These are phyloP conservation scores for Xylariaceae sp. DNA, from an alignment of 2,329 filamentous ascomycete genomes.

Conservation along the genomic window DNA sequence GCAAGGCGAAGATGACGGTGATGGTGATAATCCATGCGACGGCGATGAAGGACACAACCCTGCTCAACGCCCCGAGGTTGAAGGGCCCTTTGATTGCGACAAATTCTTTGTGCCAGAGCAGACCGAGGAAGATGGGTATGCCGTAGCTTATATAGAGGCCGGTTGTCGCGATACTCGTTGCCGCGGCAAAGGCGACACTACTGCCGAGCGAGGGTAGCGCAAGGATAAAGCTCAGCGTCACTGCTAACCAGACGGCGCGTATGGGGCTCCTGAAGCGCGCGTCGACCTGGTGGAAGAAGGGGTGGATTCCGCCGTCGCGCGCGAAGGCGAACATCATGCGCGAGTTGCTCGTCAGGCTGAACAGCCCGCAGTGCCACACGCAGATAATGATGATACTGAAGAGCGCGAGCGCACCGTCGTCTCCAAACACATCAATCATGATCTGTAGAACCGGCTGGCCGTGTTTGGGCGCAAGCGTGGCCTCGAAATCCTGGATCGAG, in stretches of 20 bases:
- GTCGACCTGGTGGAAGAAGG: slow-evolving; percentile 53
- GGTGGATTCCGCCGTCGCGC: slow-evolving; percentile 51
- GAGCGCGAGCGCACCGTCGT: slow-evolving; percentile 51
- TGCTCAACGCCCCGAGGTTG: slow-evolving; percentile 44
- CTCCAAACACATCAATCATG: slow-evolving; percentile 52
- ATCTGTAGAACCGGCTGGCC: slow-evolving; percentile 56
- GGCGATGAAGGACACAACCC: slow-evolving; percentile 45
- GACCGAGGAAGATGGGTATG: slow-evolving; percentile 45
- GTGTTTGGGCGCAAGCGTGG: slow-evolving; percentile 43
- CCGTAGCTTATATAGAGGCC: slow-evolving; percentile 57
- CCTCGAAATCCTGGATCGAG: slow-evolving; percentile 53
- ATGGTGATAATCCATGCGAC: slow-evolving; percentile 52
- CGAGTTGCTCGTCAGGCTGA: slow-evolving; percentile 53
- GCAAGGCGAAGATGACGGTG: slow-evolving; percentile 54
- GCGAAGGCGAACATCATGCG: slow-evolving; percentile 59
- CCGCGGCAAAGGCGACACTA: slow-evolving; percentile 52
- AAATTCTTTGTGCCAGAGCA: slow-evolving; percentile 50
- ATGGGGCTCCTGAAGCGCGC: slow-evolving; percentile 46
- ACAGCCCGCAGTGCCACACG: slow-evolving; percentile 58
- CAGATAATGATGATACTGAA: slow-evolving; percentile 55
- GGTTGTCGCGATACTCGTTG: slow-evolving; percentile 56
- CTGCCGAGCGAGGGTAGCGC: slow-evolving; percentile 53
- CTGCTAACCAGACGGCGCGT: slow-evolving; percentile 53
- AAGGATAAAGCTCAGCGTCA: slow-evolving; percentile 50
- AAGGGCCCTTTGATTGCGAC: slow-evolving; percentile 51